Evolutionary conservation across 176 grass and related monocot genomes (phyloP), one percentile per base, ranked within the genome.

Genomic region (Zea luxurians): DNA sequence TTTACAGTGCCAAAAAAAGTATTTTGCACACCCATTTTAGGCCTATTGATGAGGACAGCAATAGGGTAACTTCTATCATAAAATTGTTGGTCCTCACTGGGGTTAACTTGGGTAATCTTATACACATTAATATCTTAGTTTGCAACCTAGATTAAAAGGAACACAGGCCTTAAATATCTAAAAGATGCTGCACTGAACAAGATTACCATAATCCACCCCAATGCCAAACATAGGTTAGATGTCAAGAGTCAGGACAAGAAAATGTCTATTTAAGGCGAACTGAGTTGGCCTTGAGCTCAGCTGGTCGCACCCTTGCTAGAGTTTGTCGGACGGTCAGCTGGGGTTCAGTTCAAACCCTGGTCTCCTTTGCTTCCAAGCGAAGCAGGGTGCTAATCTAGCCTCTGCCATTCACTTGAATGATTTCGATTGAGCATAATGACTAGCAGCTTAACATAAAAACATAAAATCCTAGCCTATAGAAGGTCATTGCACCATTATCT

Each of bases 371-470:
- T 20, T 57, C 17, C 54, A 57, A 2, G 54, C 20, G 54, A 57
- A 57, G 54, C 54, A 57, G 2, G 53, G 54, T 57, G n/a, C 6
- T 18, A 57, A 57, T 57, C 54, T 57, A 57, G 7, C 7, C 7
- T 57, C 7, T 57, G 54, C 54, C 7, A 6, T 5, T 57, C 54
- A 57, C 2, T 36, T 16, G 34, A 64, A 10, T 66, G 41, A 61
- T 52, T 52, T 78, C 27, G 27, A 27, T 27, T 27, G 27, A 81
- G 16, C 5, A 72, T 10, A 66, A 60, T 49, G 13, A 43, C 57
- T 35, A 78, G 64, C 11, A 40, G 4, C 40, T 48, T 67, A 83
- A 21, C 41, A 71, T 64, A 52, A 72, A n/a, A 74, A 69, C 34
- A 71, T 48, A 81, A 73, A 57, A 18, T 76, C 21, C 43, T 77